Percentiles rank a stretch among this genome's conserved stretches.
Conservation (phyloP, 495 filamentous ascomycete genomes). For the Halenospora varia region DNA sequence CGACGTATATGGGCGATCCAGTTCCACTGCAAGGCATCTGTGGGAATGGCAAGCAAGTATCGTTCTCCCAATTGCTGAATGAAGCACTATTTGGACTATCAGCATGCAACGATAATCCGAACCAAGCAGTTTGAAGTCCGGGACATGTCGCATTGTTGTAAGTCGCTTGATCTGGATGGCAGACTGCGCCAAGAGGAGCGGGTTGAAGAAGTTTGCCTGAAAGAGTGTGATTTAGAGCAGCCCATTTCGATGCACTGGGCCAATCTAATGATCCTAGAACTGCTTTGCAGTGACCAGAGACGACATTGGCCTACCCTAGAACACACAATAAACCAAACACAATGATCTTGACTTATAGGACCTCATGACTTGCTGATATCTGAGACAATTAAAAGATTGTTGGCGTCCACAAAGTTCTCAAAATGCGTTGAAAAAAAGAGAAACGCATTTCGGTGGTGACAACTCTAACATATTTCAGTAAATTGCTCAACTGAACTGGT, state of each 20-base stretch:
- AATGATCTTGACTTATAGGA: not conserved
- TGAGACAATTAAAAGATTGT: too few species aligned
- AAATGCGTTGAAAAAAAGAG: too few species aligned
- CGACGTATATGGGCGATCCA: conserved; percentile 43
- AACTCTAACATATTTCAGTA: too few species aligned
- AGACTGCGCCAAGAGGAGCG: conserved; percentile 3
- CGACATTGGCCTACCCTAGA: not conserved
- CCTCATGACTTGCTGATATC: too few species aligned
- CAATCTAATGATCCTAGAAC: not conserved
- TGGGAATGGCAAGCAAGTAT: conserved; percentile 17
- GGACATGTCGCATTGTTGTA: not conserved
- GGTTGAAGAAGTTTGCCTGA: conserved; percentile 4
- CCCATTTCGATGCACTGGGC: conserved; percentile 2
- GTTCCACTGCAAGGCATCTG: conserved; percentile 16
- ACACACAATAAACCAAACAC: not conserved
- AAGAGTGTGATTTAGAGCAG: conserved; percentile 4
- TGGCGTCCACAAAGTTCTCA: too few species aligned
- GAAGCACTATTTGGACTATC: conserved; percentile 34
- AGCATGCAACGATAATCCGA: conserved; percentile 21
- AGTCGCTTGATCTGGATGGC: conserved; percentile 5
- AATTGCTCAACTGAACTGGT: too few species aligned
- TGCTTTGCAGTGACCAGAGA: conserved; percentile 2
- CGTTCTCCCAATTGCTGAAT: conserved; percentile 26
- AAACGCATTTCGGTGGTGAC: too few species aligned
- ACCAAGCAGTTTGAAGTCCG: not conserved